Percentiles rank a stretch among this genome's conserved stretches.
Evolutionary conservation across 768 basidiomycete species (phyloP).

Genomic region (Pilatotrama ljubarskyi): DNA sequence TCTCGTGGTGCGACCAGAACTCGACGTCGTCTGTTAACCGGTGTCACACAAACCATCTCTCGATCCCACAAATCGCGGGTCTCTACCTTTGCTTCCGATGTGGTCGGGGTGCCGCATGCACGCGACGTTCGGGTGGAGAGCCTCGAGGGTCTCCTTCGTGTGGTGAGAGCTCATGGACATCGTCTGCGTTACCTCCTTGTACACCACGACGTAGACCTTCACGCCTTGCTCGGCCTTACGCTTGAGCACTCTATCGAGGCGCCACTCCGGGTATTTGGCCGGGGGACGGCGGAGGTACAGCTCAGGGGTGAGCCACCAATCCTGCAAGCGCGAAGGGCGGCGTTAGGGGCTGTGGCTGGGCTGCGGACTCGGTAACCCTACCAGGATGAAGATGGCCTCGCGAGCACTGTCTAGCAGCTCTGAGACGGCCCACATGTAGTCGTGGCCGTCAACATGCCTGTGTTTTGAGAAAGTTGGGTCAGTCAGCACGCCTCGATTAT

Average conservation of each 20-base stretch:
- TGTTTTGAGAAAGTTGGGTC: neutral
- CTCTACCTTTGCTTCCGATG: slow-evolving; percentile 69
- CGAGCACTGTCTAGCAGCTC: slow-evolving; percentile 83
- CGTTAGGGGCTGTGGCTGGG: neutral
- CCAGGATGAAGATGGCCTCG: slow-evolving; percentile 87
- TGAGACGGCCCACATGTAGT: slow-evolving; percentile 94
- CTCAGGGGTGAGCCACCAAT: slow-evolving; percentile 96
- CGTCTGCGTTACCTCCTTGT: slow-evolving; percentile 94
- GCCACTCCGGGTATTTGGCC: slow-evolving; percentile 80
- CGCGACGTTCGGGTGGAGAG: slow-evolving; percentile 82
- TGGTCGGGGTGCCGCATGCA: slow-evolving; percentile 92
- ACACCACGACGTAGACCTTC: slow-evolving; percentile 87
- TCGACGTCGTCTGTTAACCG: slow-evolving; percentile 60
- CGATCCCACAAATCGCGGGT: neutral
- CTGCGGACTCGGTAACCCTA: slow-evolving; percentile 29
- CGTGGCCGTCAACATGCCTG: slow-evolving; percentile 92
- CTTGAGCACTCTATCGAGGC: slow-evolving; percentile 81
- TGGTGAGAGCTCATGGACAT: slow-evolving; percentile 89
- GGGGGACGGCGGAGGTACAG: slow-evolving; percentile 93
- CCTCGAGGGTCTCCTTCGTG: slow-evolving; percentile 81
- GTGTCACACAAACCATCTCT: neutral
- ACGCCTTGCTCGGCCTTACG: slow-evolving; percentile 93
- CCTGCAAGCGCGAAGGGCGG: slow-evolving; percentile 38
- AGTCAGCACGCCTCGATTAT: neutral
- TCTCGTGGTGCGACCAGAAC: slow-evolving; percentile 94